Evolutionary conservation across 345 rosid species (phyloP), one percentile per base, ranked within the genome.

Genomic region (Draba incana): DNA sequence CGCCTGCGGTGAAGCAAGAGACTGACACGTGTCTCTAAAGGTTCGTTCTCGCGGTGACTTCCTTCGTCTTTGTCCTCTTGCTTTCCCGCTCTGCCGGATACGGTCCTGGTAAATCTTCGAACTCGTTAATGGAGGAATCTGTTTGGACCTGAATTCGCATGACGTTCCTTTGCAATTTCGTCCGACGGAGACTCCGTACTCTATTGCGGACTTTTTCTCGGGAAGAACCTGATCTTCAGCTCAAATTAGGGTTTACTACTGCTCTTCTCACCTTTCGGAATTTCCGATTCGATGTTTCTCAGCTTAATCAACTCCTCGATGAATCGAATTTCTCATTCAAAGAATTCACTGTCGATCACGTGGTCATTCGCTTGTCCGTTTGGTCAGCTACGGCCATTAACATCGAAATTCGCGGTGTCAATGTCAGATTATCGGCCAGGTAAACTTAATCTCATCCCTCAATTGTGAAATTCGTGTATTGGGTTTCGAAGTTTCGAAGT

Each of bases 341-440:
- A 76, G 86, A 78, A 66, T 69, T 85, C 12, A 75, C 69, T 14
- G 66, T 90, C 47, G 90, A 88, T 39, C 66, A 83, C 52, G 23
- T 92, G 60, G 73, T 23, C 10, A 6, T 90, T 47, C 83, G 78
- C 20, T 85, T 88, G 79, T 81, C 97, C 56, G 76, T 74, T 35
- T 93, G 98, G 97, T 86, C 93, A 6, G 76, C 64, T 53, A 77
- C 83, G 43, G 90, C 97, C 9, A 65, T 87, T 72, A 20, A 75
- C 14, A 60, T 88, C 45, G 87, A 87, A 68, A 82, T 82, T 76
- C 84, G 80, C 48, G 92, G 96, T 59, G 79, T 88, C 51, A 70
- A 70, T 59, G 81, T 78, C 64, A 73, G 68, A 62, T 76, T 88
- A 23, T 76, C 80, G 4, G 66, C 79, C 8, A 77, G 95, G 91